Base-by-base conservation (phyloP, 495 filamentous ascomycete genomes). In the Annulohypoxylon maeteangense region DNA sequence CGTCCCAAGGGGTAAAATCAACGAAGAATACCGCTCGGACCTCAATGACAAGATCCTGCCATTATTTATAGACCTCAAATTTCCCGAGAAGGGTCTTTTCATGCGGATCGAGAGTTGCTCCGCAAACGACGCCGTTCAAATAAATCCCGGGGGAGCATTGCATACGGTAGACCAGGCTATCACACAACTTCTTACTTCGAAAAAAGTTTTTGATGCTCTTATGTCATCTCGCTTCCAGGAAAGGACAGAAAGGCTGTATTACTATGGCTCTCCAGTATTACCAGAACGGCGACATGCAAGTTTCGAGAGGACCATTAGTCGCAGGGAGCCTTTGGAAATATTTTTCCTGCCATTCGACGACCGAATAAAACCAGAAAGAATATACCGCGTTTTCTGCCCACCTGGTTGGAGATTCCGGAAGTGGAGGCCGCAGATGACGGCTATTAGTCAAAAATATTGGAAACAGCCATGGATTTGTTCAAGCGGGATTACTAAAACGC, bases 401-500 rank as follows among this genome's bases (percentile, higher is more conserved):
- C 74, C 78, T 1, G 64, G 44, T 12, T 11, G 7, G 6, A 44
- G 16, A 12, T 44, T 44, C 7, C 5, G 20, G 7, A n/a, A 2
- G 16, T 36, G 57, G 31, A 40, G 29, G 1, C 44, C 60, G 22
- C 60, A 58, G 38, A 76, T 80, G n/a, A 67, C 76, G 2, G 78
- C 67, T 16, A 75, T 79, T 27, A 81, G 78, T 23, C 76, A 80
- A 57, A 80, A 81, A 45, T 31, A 72, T 27, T 81, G 79, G 79
- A 69, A 76, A 53, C 59, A 29, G 34, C 65, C 59, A 8, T 82
- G 79, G 78, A 54, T 68, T 34, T 77, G 76, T 62, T 53, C 54
- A 14, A n/a, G n/a, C n/a, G 8, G 61, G 16, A 20, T 54, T 18
- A 6, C 16, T 40, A 1, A 7, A 6, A 8, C 11, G 54, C 38